phyloP scores from a whole-genome alignment of 257 asterid species.

The Ocimum tenuiflorum region DNA sequence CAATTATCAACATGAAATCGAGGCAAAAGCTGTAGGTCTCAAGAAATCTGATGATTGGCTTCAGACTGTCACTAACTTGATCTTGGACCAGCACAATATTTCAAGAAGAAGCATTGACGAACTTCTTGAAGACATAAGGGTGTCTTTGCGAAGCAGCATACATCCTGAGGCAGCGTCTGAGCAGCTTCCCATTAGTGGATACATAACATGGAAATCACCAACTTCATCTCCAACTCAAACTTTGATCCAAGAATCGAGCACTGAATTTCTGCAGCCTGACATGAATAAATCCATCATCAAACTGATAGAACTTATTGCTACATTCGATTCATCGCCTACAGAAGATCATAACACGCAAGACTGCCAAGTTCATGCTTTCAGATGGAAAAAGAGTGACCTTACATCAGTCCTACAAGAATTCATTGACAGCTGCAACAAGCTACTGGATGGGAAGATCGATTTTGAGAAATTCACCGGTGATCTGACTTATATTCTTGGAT shows the following conservation, averaged over 20 bases:
- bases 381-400: slow-evolving; percentile 35
- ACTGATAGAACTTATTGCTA: slow-evolving; percentile 30
- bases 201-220: slow-evolving; percentile 64
- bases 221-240: slow-evolving; percentile 49
- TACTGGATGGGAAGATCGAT: slow-evolving; percentile 28
- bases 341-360: not conserved
- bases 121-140: slow-evolving; percentile 48
- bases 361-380: slow-evolving; percentile 24
- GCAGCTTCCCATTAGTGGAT: slow-evolving; percentile 44
- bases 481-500: slow-evolving; percentile 26
- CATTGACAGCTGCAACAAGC: slow-evolving; percentile 19
- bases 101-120: slow-evolving; percentile 47
- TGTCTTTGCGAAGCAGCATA: slow-evolving; percentile 18
- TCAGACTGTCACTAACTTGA: slow-evolving; percentile 27
- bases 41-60: slow-evolving; percentile 44
- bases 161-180: slow-evolving; percentile 19
- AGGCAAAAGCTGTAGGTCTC: slow-evolving; percentile 10
- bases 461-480: slow-evolving; percentile 35
- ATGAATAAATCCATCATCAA: slow-evolving; percentile 24
- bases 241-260: slow-evolving; percentile 25
- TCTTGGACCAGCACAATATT: slow-evolving; percentile 39
- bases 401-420: slow-evolving; percentile 23
- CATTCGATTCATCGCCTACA: slow-evolving; percentile 15
- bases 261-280: slow-evolving; percentile 15
- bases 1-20: not conserved